A percentile compares a stretch with the other conserved stretches of the same genome.
These are phyloP conservation scores for Hysterium pulicare DNA, from an alignment of 2,329 filamentous ascomycete genomes.

Conservation along the genomic window DNA sequence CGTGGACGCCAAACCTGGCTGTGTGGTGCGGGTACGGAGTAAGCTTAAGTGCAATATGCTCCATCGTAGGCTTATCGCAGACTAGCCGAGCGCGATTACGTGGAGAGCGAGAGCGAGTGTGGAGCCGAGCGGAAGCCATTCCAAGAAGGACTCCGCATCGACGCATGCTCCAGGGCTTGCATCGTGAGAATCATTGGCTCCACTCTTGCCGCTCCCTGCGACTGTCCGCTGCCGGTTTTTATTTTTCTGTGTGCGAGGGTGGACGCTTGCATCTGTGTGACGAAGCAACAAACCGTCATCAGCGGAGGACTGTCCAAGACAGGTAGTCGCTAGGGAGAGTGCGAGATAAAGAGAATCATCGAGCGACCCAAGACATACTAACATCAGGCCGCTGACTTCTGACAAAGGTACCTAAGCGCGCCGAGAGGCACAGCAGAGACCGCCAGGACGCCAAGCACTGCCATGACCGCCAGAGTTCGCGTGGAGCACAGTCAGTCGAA, in stretches of 20 bases:
- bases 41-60: constrained; percentile 29
- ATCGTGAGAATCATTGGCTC: constrained; percentile 11
- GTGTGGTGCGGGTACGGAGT: constrained; percentile 25
- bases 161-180: no score
- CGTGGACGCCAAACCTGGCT: constrained; percentile 21
- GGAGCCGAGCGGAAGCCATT: constrained; percentile 28
- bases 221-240: not conserved
- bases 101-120: constrained; percentile 28
- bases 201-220: constrained; percentile 14
- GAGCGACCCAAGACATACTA: no score
- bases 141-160: constrained; percentile 13
- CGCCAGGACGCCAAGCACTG: constrained; percentile 6
- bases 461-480: no score
- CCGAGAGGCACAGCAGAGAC: constrained; percentile 14
- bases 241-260: constrained; percentile 4
- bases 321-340: not conserved
- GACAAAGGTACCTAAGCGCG: no score
- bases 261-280: constrained; percentile 3
- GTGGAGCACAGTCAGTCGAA: no score
- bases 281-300: constrained; percentile 8
- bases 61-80: constrained; percentile 27
- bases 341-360: no score
- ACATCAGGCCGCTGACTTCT: no score
- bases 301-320: not conserved
- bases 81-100: constrained; percentile 10